These are phyloP conservation scores for Cyphellophora europaea DNA, from an alignment of 2,329 filamentous ascomycete species.

Conservation along the genomic window DNA sequence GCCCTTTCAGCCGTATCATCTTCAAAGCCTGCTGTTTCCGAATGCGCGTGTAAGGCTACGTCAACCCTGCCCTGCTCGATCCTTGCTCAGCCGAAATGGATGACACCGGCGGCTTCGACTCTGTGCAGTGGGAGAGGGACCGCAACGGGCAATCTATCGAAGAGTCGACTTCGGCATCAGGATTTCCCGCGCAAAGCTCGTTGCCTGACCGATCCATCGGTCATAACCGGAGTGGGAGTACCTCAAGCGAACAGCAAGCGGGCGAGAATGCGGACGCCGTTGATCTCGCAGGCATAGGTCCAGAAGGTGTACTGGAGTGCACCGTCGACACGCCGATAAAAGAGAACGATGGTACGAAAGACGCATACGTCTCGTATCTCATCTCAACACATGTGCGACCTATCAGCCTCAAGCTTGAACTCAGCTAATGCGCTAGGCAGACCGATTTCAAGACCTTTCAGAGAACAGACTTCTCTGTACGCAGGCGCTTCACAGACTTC, in stretches of 20 bases:
- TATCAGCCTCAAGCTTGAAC: too few species aligned
- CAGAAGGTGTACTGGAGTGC: conserved; percentile 71
- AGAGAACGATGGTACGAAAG: conserved; percentile 93
- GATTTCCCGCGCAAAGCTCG: conserved; percentile 5
- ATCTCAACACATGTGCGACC: conserved; percentile 73
- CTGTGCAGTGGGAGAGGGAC: conserved; percentile 67
- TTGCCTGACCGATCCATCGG: conserved; percentile 25
- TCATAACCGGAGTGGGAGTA: conserved; percentile 40
- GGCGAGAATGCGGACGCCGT: conserved; percentile 42
- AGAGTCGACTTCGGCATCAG: conserved; percentile 27
- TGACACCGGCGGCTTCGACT: conserved; percentile 64
- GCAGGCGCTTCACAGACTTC: conserved; percentile 94
- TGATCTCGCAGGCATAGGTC: conserved; percentile 56
- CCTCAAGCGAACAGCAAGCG: conserved; percentile 36
- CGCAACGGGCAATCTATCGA: conserved; percentile 36
- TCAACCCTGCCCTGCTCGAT: too few species aligned
- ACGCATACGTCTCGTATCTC: conserved; percentile 91
- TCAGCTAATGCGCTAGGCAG: too few species aligned
- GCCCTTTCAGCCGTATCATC: too few species aligned
- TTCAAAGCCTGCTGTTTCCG: too few species aligned
- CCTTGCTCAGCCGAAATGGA: too few species aligned
- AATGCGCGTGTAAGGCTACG: too few species aligned
- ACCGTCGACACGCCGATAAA: conserved; percentile 76
- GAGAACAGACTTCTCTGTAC: conserved; percentile 66
- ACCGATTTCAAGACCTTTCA: conserved; percentile 93